Evolutionary conservation across 1,139 yeast species (phyloP).

Genomic region (Taphrina communis): DNA sequence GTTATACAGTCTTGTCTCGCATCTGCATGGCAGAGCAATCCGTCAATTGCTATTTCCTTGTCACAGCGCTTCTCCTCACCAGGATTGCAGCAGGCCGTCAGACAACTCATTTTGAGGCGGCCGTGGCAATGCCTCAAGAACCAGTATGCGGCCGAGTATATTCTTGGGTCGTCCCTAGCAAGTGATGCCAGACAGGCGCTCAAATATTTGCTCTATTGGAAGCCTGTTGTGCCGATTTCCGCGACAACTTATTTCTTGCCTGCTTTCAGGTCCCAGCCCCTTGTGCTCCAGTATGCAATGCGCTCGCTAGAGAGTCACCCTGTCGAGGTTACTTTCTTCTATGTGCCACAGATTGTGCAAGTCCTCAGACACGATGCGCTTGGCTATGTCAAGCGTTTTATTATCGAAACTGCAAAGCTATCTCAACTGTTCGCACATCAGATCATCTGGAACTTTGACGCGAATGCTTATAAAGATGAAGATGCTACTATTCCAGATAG

Average conservation of each 20-base stretch:
- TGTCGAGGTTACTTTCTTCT: constrained; percentile 87
- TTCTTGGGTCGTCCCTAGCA: constrained; percentile 53
- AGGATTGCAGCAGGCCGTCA: constrained; percentile 56
- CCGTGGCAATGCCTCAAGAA: constrained; percentile 69
- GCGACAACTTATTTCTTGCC: constrained; percentile 86
- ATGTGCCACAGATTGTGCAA: constrained; percentile 98
- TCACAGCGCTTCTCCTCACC: constrained; percentile 61
- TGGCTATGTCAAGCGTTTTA: constrained; percentile 87
- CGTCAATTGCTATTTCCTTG: constrained; percentile 74
- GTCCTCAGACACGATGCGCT: constrained; percentile 77
- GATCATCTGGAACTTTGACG: constrained; percentile 96
- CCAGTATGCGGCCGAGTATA: constrained; percentile 69
- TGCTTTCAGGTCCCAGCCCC: constrained; percentile 69
- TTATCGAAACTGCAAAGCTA: constrained; percentile 88
- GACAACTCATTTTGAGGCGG: constrained; percentile 58
- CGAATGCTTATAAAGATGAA: constrained; percentile 90
- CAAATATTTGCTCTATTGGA: constrained; percentile 66
- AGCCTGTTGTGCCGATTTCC: constrained; percentile 79
- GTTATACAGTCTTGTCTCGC: constrained; percentile 49
- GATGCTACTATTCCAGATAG: constrained; percentile 77
- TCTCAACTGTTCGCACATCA: constrained; percentile 95
- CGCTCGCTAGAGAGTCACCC: constrained; percentile 87
- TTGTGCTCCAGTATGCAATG: constrained; percentile 83
- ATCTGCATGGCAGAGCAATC: constrained; percentile 70
- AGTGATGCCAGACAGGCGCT: constrained; percentile 46